phyloP scores from a whole-genome alignment of 2,329 filamentous ascomycete species.

The Paecilomyces sp. region DNA sequence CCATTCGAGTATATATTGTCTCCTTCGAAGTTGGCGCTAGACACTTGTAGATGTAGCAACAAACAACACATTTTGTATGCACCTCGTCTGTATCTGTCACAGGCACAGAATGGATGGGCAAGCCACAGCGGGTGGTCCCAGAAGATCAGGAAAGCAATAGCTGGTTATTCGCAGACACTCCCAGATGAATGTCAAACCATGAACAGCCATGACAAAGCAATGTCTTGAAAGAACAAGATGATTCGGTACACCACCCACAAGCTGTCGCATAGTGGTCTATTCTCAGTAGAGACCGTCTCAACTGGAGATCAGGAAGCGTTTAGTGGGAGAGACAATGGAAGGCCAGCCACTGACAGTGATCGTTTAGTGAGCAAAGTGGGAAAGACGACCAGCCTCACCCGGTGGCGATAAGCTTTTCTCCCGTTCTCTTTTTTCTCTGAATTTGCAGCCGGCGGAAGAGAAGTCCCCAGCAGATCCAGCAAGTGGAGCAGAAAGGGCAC shows the following conservation, averaged over 20 bases:
- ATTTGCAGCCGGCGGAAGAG: background rate
- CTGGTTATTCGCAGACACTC: background rate
- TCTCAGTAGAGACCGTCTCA: background rate
- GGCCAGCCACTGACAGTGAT: background rate
- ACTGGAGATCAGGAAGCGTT: background rate
- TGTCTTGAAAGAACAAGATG: background rate
- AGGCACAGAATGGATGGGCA: background rate
- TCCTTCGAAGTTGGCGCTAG: too few relatives aligned
- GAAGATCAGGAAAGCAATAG: background rate
- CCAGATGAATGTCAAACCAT: too few relatives aligned
- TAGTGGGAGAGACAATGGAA: background rate
- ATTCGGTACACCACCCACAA: background rate
- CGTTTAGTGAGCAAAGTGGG: background rate
- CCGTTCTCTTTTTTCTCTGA: background rate
- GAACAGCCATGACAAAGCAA: background rate
- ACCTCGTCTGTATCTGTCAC: too few relatives aligned
- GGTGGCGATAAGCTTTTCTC: background rate
- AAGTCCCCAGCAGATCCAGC: background rate
- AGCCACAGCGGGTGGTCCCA: background rate
- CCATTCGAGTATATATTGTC: too few relatives aligned
- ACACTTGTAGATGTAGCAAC: too few relatives aligned
- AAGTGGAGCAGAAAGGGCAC: background rate
- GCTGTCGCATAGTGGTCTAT: background rate
- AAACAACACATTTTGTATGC: too few relatives aligned
- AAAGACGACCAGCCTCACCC: background rate